Base-by-base conservation (phyloP, 352 stramenopile genomes). In the Hyaloperonospora brassicae region DNA sequence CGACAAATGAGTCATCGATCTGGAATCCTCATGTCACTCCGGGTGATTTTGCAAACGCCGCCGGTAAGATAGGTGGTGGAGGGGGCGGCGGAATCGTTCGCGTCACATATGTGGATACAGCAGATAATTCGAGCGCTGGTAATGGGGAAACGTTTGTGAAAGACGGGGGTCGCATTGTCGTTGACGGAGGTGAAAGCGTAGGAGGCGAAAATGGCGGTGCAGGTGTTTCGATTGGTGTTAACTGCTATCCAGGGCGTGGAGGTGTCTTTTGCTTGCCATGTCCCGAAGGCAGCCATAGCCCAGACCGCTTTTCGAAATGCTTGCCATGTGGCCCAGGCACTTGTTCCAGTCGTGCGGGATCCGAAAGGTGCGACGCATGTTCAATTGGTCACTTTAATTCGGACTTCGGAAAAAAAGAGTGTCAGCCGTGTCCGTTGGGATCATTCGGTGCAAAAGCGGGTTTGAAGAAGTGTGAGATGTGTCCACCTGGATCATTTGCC, bases 381-480 rank as follows among this genome's bases (percentile, higher is more conserved):
- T 30, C 62, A 9, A 34, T 68, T 47, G 82, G 82, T 6, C 67
- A 70, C 22, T 92, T 88, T 48, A 89, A 84, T 39, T 41, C 59
- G 2, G 74, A 89, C 47, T 92, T 89, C 59, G 81, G 82, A 5
- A 70, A 86, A 50, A 79, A 69, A 31, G 59, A 61, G 31, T 93
- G 84, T 17, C 59, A 69, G 6, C n/a, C 56, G n/a, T 93, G 84
- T 45, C 77, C 69, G 4, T 36, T 73, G 23, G 84, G 84, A 1
- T 70, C 77, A 3, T 90, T 84, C 52, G 52, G 77, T 14, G 47
- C 62, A 25, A 61, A 60, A 21, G 50, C 53, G 11, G 77, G 80
- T 1, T 49, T 79, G 1, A 87, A 79, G 38, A 68, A 63, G 30
- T 93, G 84, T 54, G 52, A 68, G 11, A 53, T 76, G 21, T 93